These are phyloP conservation scores for Phytophthora litchii DNA, from an alignment of 352 stramenopile genomes.

Conservation along the genomic window DNA sequence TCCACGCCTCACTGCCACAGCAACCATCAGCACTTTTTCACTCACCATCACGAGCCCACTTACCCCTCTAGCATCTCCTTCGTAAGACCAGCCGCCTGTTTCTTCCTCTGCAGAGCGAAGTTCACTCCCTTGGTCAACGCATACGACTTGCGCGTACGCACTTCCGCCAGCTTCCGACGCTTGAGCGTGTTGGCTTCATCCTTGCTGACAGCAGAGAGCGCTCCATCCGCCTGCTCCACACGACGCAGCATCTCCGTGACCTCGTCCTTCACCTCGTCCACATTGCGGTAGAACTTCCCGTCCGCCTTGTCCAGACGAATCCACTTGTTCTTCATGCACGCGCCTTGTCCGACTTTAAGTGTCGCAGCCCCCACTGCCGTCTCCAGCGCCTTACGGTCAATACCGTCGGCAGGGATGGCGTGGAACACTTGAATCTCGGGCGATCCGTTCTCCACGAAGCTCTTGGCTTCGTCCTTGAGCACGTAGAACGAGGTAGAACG, in stretches of 20 bases:
- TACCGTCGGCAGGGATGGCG: constrained; percentile 70
- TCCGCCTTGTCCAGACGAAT: constrained; percentile 93
- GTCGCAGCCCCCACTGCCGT: constrained; percentile 79
- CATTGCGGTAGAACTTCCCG: constrained; percentile 88
- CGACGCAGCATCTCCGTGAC: constrained; percentile 88
- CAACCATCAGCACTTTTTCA: constrained; percentile 12
- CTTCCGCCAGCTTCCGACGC: constrained; percentile 80
- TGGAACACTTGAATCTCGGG: constrained; percentile 88
- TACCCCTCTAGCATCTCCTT: constrained; percentile 98
- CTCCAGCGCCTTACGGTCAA: constrained; percentile 86
- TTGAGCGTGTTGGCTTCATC: constrained; percentile 83
- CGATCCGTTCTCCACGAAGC: constrained; percentile 71
- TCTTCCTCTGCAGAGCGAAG: constrained; percentile 94
- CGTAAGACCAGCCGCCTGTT: constrained; percentile 97
- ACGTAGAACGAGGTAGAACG: constrained; percentile 91
- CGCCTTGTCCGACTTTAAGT: constrained; percentile 96
- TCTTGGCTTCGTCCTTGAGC: constrained; percentile 91
- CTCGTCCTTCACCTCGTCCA: constrained; percentile 67
- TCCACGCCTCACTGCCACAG: constrained; percentile 91
- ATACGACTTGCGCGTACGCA: constrained; percentile 95
- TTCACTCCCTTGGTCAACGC: constrained; percentile 91
- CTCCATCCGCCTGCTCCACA: constrained; percentile 65
- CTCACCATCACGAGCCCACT: constrained; percentile 4
- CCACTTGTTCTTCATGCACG: constrained; percentile 99
- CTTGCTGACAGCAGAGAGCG: constrained; percentile 70